A percentile compares a stretch with the other conserved stretches of the same genome.
Evolutionary conservation across 2,329 filamentous ascomycete genomes (phyloP).

Genomic region (Clonostachys sp.): DNA sequence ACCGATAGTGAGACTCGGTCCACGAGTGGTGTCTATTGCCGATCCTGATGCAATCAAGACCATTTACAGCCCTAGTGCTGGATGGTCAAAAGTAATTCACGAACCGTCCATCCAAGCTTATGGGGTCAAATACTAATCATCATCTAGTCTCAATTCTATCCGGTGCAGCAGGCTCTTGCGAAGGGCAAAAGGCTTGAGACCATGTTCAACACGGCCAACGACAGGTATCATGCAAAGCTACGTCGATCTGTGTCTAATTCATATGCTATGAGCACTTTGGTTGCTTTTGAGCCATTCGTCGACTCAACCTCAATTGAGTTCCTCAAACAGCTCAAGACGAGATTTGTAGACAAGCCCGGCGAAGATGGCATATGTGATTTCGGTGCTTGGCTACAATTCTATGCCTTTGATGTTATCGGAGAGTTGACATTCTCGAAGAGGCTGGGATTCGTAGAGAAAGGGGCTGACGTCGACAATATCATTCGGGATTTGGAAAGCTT

Average conservation of each 20-base stretch:
- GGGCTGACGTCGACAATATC: constrained; percentile 35
- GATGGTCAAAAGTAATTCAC: no score
- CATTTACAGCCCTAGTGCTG: no score
- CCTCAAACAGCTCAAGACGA: constrained; percentile 19
- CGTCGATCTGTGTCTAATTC: constrained; percentile 34
- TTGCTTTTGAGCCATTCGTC: constrained; percentile 43
- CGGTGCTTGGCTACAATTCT: constrained; percentile 37
- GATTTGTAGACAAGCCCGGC: constrained; percentile 17
- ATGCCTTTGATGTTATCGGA: constrained; percentile 46
- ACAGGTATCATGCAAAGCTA: constrained; percentile 50
- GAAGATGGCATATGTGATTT: constrained; percentile 22
- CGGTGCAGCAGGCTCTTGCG: constrained; percentile 69
- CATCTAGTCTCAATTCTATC: constrained; percentile 70
- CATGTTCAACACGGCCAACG: constrained; percentile 72
- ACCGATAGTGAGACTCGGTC: no score
- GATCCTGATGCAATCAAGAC: no score
- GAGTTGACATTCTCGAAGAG: constrained; percentile 34
- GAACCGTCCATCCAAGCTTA: no score
- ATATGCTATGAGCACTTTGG: constrained; percentile 41
- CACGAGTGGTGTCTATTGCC: no score
- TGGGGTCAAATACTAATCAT: no score
- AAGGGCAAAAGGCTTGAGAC: constrained; percentile 65
- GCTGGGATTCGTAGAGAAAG: constrained; percentile 39
- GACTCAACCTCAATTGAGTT: constrained; percentile 38
- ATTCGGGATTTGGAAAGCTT: constrained; percentile 19